Evolutionary conservation across 768 basidiomycete genomes (phyloP).

Genomic region (Auriscalpium orientale): DNA sequence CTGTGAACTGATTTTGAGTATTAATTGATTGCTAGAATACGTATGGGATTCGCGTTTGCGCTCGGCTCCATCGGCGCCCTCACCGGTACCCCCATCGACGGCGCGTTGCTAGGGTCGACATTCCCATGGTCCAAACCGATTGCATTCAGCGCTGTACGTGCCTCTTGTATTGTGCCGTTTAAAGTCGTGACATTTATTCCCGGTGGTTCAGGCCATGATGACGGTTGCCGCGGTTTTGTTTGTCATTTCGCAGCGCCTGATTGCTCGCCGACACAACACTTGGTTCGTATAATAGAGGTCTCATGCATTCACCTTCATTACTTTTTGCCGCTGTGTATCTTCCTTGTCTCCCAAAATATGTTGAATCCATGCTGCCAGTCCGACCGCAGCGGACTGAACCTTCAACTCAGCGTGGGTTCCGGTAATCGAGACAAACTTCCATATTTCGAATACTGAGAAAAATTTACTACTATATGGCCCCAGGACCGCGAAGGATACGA

Average conservation of each 20-base stretch:
- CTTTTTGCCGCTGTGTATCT: no score
- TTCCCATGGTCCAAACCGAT: slow-evolving; percentile 15
- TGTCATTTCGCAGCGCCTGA: background rate
- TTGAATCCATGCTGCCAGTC: no score
- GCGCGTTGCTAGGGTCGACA: slow-evolving; percentile 11
- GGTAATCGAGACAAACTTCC: no score
- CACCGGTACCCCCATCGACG: slow-evolving; percentile 20
- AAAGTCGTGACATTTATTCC: background rate
- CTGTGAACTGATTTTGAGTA: background rate
- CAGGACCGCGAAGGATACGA: no score
- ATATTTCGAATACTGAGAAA: no score
- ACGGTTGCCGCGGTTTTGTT: background rate
- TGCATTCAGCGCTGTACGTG: slow-evolving; percentile 18
- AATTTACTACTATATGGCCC: no score
- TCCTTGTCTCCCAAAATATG: no score
- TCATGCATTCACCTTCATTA: no score
- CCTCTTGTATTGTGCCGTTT: background rate
- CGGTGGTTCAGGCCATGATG: background rate
- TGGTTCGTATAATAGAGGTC: no score
- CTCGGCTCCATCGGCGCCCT: slow-evolving; percentile 14
- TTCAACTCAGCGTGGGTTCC: no score
- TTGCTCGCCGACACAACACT: no score
- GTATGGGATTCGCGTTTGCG: slow-evolving; percentile 24
- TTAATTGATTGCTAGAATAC: slow-evolving; percentile 12
- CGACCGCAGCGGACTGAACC: no score